Percentiles rank a stretch among this genome's conserved stretches.
Evolutionary conservation across 768 basidiomycete genomes (phyloP).

Genomic region (Mycena crocata): DNA sequence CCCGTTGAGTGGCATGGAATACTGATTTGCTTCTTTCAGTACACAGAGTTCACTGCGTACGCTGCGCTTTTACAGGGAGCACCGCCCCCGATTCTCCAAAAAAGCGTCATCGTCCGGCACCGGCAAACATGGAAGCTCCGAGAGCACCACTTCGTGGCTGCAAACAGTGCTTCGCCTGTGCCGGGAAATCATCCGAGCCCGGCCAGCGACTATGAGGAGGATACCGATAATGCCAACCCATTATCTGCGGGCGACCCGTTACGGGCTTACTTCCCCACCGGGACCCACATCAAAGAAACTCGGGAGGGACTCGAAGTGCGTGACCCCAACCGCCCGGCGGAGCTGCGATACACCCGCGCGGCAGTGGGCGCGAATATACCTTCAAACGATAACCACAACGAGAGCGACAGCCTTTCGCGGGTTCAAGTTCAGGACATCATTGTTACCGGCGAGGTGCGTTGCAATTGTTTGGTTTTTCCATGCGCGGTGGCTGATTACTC

Average conservation of each 20-base stretch:
- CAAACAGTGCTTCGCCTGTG: constrained; percentile 37
- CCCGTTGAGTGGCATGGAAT: not conserved
- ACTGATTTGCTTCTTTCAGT: constrained; percentile 53
- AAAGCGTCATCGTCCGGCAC: constrained; percentile 83
- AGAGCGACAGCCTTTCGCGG: constrained; percentile 30
- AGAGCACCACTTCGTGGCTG: constrained; percentile 71
- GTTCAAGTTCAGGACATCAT: constrained; percentile 67
- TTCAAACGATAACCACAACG: constrained; percentile 24
- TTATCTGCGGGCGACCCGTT: constrained; percentile 71
- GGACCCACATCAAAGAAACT: constrained; percentile 61
- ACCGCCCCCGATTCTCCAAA: constrained; percentile 72
- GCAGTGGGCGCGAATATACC: constrained; percentile 1
- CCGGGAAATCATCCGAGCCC: constrained; percentile 26
- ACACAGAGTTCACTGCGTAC: constrained; percentile 88
- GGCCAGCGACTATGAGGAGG: no score
- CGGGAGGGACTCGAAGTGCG: constrained; percentile 59
- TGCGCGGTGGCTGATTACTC: constrained; percentile 23
- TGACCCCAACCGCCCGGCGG: constrained; percentile 52
- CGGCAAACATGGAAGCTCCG: constrained; percentile 91
- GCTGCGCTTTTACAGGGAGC: constrained; percentile 79
- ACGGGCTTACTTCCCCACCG: constrained; percentile 69
- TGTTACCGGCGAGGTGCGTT: constrained; percentile 76
- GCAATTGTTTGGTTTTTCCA: not conserved
- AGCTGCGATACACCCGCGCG: constrained; percentile 47
- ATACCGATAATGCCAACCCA: constrained; percentile 43